A percentile compares a stretch with the other conserved stretches of the same genome.
These are phyloP conservation scores for Phellinidium pouzarii DNA, from an alignment of 1,284 basidiomycete genomes.

Conservation along the genomic window DNA sequence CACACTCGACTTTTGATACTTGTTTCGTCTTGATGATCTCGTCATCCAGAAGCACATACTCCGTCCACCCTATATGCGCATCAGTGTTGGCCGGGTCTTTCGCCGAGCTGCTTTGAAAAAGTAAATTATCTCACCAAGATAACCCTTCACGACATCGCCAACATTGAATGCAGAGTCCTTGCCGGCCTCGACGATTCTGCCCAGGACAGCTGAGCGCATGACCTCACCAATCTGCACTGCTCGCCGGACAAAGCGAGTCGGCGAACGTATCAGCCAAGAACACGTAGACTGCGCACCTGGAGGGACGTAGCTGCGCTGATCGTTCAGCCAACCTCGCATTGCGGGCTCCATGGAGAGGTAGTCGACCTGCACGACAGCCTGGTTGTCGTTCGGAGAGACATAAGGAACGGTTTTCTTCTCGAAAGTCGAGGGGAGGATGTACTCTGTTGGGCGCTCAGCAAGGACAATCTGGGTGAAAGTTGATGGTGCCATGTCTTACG, in stretches of 20 bases:
- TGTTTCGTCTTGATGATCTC: conserved; percentile 30
- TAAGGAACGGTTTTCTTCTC: conserved; percentile 43
- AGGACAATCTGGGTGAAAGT: conserved; percentile 67
- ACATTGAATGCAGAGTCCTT: conserved; percentile 43
- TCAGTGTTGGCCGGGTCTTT: conserved; percentile 13
- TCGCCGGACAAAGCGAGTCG: conserved; percentile 32
- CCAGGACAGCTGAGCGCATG: conserved; percentile 73
- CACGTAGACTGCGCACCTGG: conserved; percentile 29
- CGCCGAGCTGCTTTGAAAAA: not conserved
- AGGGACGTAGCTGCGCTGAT: conserved; percentile 58
- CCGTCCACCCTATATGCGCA: conserved; percentile 61
- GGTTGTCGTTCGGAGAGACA: conserved; percentile 42
- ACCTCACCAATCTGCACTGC: conserved; percentile 73
- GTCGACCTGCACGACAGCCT: conserved; percentile 68
- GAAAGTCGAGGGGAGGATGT: conserved; percentile 54
- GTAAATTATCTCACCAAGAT: conserved; percentile 42
- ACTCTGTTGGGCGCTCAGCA: conserved; percentile 59
- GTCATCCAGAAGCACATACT: conserved; percentile 63
- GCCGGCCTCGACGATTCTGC: conserved; percentile 55
- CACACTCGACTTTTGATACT: conserved; percentile 44
- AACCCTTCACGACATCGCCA: conserved; percentile 63
- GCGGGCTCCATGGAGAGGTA: conserved; percentile 80
- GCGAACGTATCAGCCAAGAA: not conserved
- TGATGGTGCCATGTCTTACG: conserved; percentile 26
- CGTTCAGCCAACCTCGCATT: conserved; percentile 77